Evolutionary conservation across 2,329 filamentous ascomycete genomes (phyloP).

Genomic region (Myriosclerotinia curreyana): DNA sequence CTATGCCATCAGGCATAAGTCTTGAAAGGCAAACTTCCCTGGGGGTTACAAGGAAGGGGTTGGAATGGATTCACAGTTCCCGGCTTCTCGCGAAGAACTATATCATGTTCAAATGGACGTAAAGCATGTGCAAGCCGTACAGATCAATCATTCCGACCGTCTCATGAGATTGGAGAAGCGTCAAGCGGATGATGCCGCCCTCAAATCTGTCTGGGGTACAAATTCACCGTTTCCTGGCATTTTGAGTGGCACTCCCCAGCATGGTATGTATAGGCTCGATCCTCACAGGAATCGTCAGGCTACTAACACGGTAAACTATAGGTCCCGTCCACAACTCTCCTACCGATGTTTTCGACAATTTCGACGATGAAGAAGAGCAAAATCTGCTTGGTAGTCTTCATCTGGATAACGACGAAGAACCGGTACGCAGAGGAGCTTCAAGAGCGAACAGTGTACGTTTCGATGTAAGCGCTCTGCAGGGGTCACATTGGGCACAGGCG

Average conservation of each 20-base stretch:
- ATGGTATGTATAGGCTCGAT: conserved; percentile 60
- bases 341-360: conserved; percentile 83
- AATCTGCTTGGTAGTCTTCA: conserved; percentile 78
- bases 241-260: conserved; percentile 77
- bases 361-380: conserved; percentile 78
- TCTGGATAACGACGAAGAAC: conserved; percentile 83
- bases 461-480: conserved; percentile 90
- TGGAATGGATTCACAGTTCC: conserved; percentile 64
- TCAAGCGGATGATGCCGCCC: conserved; percentile 62
- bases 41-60: conserved; percentile 24
- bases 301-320: conserved; percentile 43
- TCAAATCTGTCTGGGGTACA: conserved; percentile 88
- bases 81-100: conserved; percentile 60
- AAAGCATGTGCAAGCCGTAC: conserved; percentile 63
- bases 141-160: conserved; percentile 60
- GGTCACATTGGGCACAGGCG: conserved; percentile 78
- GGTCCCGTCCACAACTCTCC: conserved; percentile 76
- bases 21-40: conserved; percentile 7
- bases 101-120: conserved; percentile 69
- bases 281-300: conserved; percentile 16
- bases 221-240: conserved; percentile 88
- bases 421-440: conserved; percentile 80
- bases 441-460: conserved; percentile 96
- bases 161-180: conserved; percentile 62
- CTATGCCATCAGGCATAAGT: conserved; percentile 14